Percentiles rank a stretch among this genome's conserved stretches.
phyloP scores from a whole-genome alignment of 495 filamentous ascomycete genomes.

The Penicillium steckii region DNA sequence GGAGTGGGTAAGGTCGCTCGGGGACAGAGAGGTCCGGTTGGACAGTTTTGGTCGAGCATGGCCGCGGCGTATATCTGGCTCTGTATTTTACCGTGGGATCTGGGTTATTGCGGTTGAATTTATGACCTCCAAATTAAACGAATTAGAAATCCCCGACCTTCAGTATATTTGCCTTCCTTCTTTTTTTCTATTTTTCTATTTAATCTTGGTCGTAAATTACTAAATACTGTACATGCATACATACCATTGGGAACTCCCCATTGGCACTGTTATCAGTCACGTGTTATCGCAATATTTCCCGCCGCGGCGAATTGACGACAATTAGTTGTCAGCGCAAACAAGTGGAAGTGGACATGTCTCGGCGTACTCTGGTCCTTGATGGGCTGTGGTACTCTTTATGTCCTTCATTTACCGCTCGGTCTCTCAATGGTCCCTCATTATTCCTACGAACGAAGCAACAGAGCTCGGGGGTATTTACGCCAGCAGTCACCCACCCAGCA shows the following conservation, averaged over 20 bases:
- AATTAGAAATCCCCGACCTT: constrained; percentile 8
- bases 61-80: constrained; percentile 48
- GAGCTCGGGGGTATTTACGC: constrained; percentile 3
- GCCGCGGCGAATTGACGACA: not conserved
- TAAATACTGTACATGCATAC: too few species aligned
- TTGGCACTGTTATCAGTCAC: constrained; percentile 14
- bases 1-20: constrained; percentile 26
- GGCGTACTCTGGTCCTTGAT: constrained; percentile 50
- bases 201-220: too few species aligned
- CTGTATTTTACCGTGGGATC: constrained; percentile 40
- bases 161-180: not conserved
- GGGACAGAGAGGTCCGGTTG: constrained; percentile 24
- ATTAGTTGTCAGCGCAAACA: not conserved
- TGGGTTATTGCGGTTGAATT: constrained; percentile 26
- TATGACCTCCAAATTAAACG: constrained; percentile 21
- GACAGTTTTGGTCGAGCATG: constrained; percentile 41
- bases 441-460: constrained; percentile 12
- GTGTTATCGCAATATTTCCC: not conserved
- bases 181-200: not conserved
- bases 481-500: constrained; percentile 5
- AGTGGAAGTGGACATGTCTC: constrained; percentile 42
- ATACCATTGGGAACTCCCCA: constrained; percentile 8
- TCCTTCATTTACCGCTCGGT: constrained; percentile 46
- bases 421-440: constrained; percentile 12
- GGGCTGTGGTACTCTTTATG: constrained; percentile 68